Percentiles rank a stretch among this genome's conserved stretches.
These are phyloP conservation scores for Phlebiopsis flavidoalba DNA, from an alignment of 768 basidiomycete species.

Conservation along the genomic window DNA sequence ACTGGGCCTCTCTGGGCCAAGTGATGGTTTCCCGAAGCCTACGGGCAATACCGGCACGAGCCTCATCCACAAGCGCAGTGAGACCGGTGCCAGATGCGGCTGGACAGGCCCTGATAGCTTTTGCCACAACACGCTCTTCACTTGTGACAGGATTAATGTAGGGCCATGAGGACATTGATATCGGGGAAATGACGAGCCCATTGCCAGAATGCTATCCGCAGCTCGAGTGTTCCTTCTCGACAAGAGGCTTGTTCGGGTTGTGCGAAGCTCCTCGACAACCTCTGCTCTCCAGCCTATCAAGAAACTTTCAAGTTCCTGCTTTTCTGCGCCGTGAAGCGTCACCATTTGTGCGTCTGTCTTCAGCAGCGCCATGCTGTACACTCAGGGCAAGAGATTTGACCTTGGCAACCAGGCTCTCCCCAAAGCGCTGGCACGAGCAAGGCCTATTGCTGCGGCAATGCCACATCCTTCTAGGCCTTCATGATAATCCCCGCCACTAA, in stretches of 20 bases:
- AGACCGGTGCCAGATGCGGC: background rate
- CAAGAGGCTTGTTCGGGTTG: slow-evolving; percentile 66
- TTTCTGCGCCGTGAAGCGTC: slow-evolving; percentile 10
- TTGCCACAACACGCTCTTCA: slow-evolving; percentile 38
- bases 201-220: slow-evolving; percentile 58
- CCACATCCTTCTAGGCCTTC: slow-evolving; percentile 69
- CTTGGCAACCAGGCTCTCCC: slow-evolving; percentile 53
- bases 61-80: background rate
- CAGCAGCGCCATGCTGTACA: background rate
- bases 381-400: slow-evolving; percentile 21
- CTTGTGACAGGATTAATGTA: slow-evolving; percentile 79
- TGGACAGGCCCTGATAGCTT: slow-evolving; percentile 21
- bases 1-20: slow-evolving; percentile 57
- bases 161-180: slow-evolving; percentile 64
- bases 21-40: slow-evolving; percentile 28
- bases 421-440: slow-evolving; percentile 85
- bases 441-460: slow-evolving; percentile 62
- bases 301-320: slow-evolving; percentile 41
- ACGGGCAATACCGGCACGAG: slow-evolving; percentile 13
- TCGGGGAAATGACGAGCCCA: slow-evolving; percentile 56
- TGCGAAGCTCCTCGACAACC: slow-evolving; percentile 59
- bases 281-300: slow-evolving; percentile 60
- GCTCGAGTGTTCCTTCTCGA: slow-evolving; percentile 54
- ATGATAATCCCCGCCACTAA: slow-evolving; percentile 88
- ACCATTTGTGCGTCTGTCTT: background rate